Evolutionary conservation across 768 basidiomycete species (phyloP), one percentile per base, ranked within the genome.

Genomic region (Kwoniella dendrophila): DNA sequence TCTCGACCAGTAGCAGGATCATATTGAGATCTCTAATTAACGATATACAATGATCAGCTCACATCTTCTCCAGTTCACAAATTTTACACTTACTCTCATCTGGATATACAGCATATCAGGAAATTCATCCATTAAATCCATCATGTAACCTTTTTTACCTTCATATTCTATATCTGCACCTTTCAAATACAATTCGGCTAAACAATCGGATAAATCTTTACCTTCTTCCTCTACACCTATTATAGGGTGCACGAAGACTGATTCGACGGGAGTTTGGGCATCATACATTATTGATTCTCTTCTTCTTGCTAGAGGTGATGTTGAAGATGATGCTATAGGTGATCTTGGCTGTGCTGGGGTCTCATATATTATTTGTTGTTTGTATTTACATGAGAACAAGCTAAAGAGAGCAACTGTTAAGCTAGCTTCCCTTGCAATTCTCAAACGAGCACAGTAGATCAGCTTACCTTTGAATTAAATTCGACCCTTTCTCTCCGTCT

Each of bases 101-200:
- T 99, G 96, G 44, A 99, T 90, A 74, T 99, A 96, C 36, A 99
- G 80, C 50, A 98, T 78, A 2, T 92, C 90, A 0, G 96, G 96
- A 16, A 92, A 82, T 63, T 63, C 49, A 34, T 94, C 88, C 3
- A 95, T 86, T 26, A 94, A 86, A 69, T 94, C 90, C 88, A 94
- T 92, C 66, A 87, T 79, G 16, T 62, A 84, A 10, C 88, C 90
- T 73, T 89, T 90, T 66, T 87, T 85, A 12, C 90, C 90, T 66
- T 93, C 88, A 45, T 92, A 87, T 67, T 97, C 92, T 34, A 92
- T 88, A 20, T 86, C 82, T 52, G 92, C 90, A 45, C 92, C 71
- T 3, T 64, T 88, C 72, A 98, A 95, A 75, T 95, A 95, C 24
- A 78, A 59, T 60, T 89, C 84, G 66, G 90, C 89, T 18, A 99